Base-by-base conservation (phyloP, 305 asterid species). In the Fraxinus sp. region DNA sequence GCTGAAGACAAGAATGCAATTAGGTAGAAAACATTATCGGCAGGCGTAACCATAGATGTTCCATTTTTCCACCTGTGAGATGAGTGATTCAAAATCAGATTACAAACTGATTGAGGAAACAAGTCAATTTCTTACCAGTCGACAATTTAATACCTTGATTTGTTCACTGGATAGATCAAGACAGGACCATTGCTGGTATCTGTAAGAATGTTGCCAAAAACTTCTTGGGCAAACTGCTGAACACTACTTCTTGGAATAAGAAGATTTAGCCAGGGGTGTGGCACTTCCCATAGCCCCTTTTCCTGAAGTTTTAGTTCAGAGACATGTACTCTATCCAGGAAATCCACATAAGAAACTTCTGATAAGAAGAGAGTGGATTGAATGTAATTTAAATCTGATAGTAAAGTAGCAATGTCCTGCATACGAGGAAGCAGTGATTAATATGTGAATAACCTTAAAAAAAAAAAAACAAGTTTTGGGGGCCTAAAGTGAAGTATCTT, bases 211-310 rank as follows among this genome's bases (percentile, higher is more conserved):
- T 90, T 91, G 2, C 95, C 93, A 24, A 96, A 96, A 70, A 92
- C 97, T 82, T 89, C 91, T 79, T 75, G 80, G 10, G 94, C 91
- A 52, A 96, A 96, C 77, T 86, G 92, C 80, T 85, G 89, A 84
- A 96, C 92, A 75, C 62, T 91, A 87, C 91, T 92, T 88, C 88
- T 91, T 46, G 98, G 98, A 83, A 96, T 72, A 20, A 95, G 90
- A 72, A 96, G 96, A 86, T 95, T 96, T 36, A 96, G 86, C 98
- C 99, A 96, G 9, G 99, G 99, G 81, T 96, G 98, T 46, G 98
- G 96, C 66, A 96, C 87, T 18, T 96, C 99, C 98, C 98, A 95
- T 82, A 96, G 41, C 24, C 99, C 98, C 35, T 90, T 88, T 78
- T 87, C 88, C 46, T 84, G 85, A 46, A 93, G 97, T 89, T 90